Conservation (phyloP, 495 filamentous ascomycete genomes). For the Tuber melanosporum region DNA sequence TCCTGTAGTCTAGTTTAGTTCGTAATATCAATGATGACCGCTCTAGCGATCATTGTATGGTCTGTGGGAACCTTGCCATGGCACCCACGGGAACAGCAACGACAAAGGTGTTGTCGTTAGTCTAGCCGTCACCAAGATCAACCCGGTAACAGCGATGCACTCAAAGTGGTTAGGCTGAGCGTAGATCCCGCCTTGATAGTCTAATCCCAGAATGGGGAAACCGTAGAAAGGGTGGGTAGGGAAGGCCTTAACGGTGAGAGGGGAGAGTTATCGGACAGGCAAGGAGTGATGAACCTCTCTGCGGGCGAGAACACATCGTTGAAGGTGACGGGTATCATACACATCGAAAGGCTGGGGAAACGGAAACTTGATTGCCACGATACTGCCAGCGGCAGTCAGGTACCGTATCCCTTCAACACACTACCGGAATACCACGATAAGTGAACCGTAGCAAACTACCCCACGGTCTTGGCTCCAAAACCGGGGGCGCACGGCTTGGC, state of each 20-base stretch:
- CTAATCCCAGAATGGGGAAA: background rate
- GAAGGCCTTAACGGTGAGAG: conserved; percentile 54
- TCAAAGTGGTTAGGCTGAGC: conserved; percentile 7
- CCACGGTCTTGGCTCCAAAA: conserved; percentile 50
- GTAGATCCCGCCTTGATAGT: conserved; percentile 18
- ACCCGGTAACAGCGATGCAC: background rate
- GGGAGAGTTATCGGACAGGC: conserved; percentile 24
- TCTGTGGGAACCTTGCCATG: conserved; percentile 44
- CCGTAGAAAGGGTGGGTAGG: conserved; percentile 44
- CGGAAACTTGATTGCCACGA: conserved; percentile 56
- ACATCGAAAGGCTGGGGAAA: conserved; percentile 54
- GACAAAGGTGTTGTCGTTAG: conserved; percentile 7
- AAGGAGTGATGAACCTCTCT: conserved; percentile 53
- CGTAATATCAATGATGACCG: conserved; percentile 46
- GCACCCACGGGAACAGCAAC: conserved; percentile 44
- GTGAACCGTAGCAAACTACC: conserved; percentile 34
- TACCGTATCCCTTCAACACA: conserved; percentile 33
- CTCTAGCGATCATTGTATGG: conserved; percentile 47
- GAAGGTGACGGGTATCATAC: conserved; percentile 47
- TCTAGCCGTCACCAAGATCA: too few relatives aligned
- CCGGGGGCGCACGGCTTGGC: conserved; percentile 53
- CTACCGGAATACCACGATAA: too few relatives aligned
- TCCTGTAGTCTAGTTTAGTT: conserved; percentile 16
- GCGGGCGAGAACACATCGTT: conserved; percentile 58
- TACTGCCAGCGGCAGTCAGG: conserved; percentile 55